A percentile compares a stretch with the other conserved stretches of the same genome.
Conservation (phyloP, 257 asterid species). For the Marsdenia floribunda region DNA sequence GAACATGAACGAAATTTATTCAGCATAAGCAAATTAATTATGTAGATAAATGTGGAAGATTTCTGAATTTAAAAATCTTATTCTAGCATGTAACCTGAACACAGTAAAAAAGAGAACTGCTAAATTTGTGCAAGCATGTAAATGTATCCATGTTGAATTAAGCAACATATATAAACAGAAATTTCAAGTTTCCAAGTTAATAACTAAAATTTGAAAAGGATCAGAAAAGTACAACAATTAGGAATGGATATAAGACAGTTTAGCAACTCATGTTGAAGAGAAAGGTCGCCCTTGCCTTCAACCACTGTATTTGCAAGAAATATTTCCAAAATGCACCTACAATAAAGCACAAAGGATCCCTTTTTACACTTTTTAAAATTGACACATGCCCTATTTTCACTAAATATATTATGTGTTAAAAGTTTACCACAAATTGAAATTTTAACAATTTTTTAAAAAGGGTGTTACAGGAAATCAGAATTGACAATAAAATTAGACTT, state of each 20-base stretch:
- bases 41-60: neutral
- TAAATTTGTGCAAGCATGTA: neutral
- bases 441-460: no score
- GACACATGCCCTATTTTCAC: no score
- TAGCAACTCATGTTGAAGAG: neutral
- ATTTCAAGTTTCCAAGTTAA: neutral
- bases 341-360: neutral
- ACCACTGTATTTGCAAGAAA: neutral
- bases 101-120: neutral
- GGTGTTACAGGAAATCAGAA: no score
- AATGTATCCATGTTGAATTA: neutral
- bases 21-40: neutral
- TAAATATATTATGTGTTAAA: no score
- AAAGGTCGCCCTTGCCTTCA: neutral
- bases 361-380: neutral
- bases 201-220: neutral
- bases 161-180: neutral
- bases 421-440: no score
- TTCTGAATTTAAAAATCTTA: neutral
- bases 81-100: neutral
- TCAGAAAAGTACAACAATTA: neutral
- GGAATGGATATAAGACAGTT: neutral
- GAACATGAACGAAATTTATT: conserved; percentile 1
- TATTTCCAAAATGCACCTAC: neutral
- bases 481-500: no score